Base-by-base conservation (phyloP, 1,284 basidiomycete genomes). In the Ceratobasidium sp. region DNA sequence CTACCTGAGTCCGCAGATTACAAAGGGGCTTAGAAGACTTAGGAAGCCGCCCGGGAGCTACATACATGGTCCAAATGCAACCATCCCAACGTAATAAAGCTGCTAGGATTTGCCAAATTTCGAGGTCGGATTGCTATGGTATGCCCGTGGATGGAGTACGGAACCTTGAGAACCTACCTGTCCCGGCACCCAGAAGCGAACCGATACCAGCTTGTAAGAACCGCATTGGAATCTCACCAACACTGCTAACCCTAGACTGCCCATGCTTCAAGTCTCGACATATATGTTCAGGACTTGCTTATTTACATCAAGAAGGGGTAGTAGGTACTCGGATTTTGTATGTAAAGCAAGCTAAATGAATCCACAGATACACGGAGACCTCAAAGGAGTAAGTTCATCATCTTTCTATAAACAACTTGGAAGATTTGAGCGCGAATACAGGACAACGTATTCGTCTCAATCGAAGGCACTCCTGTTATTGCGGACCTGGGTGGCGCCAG, bases 21-120 rank as follows among this genome's bases (percentile, higher is more conserved):
- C 5, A n/a, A 5, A 50, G 18, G 18, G 5, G 39, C 32, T 50
- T 6, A 50, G 23, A 34, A 8, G 2, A 59, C 18, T 6, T 18
- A 59, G 57, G 30, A 59, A n/a, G 57, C 57, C 10, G 57, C 57
- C n/a, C 57, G 23, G 6, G 57, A 59, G 57, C 30, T 59, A 34
- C 18, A 59, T 59, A 36, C 57, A 16, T 59, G 57, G 57, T 34
- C 30, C 21, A 32, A 36, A 36, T 59, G 57, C 30, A 39, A 59
- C 14, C 57, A 59, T 18, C 57, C 57, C 9, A 59, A 59, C 23
- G 30, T 59, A n/a, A 9, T 59, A 2, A 9, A 28, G n/a, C 23
- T 59, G 30, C 57, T 59, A 2, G 57, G 57, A 16, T 36, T 59
- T n/a, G 57, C 57, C 6, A 21, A 34, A 6, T 59, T 59, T 34